Evolutionary conservation across 257 asterid species (phyloP), one percentile per base, ranked within the genome.

Genomic region (Fraxinus excelsior): DNA sequence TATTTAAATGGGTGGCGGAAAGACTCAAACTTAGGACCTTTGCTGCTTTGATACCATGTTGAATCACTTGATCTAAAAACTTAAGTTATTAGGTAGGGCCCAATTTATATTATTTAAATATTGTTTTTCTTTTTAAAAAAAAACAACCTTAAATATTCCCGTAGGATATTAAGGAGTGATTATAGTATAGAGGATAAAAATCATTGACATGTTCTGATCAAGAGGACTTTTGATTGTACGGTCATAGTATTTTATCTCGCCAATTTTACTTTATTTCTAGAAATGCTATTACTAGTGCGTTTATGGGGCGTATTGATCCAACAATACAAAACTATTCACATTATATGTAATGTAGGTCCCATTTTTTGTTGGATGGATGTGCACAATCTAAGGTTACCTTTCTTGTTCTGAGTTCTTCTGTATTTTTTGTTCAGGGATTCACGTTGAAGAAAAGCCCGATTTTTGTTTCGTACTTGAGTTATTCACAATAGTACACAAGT

Each of bases 401-500:
- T 44, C 19, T 44, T 44, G n/a, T 13, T 44, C 53, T 44, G n/a
- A 44, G 53, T 44, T 44, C 19, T 13, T 44, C 53, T 13, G 53
- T 44, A 44, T 44, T 14, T 13, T 44, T 44, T 44, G 53, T 44
- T 44, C 53, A 13, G 19, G 53, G 53, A 11, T 44, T 44, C 53
- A 44, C 19, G 14, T 44, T 44, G 18, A 44, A 13, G 53, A 44
- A 44, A 44, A 44, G 53, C 12, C 26, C 2, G 13, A 56, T 8
- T 56, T 40, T 56, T 31, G 21, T 56, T 32, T 56, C 44, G 35
- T 18, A 38, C 68, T 64, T 71, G 19, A 58, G 81, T 67, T 65
- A 32, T 46, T 44, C 37, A 32, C 21, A 44, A 31, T 19, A 40
- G 46, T 2, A 19, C 25, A 4, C 19, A 16, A 51, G 32, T 25